Percentiles rank a stretch among this genome's conserved stretches.
phyloP scores from a whole-genome alignment of 805 yeast species.

The Monosporozyma siamensis region DNA sequence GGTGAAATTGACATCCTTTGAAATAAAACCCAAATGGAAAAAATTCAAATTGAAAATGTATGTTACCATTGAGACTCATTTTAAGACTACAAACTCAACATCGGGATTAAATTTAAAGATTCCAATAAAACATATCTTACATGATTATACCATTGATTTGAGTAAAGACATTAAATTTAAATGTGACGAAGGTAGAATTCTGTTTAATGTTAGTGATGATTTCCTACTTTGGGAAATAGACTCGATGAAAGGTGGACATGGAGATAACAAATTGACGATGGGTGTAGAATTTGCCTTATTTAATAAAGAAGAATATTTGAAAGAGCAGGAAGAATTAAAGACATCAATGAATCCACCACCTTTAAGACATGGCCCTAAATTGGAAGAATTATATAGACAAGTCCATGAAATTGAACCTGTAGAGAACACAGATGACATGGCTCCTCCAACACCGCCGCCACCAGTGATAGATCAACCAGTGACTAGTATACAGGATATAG shows the following conservation, averaged over 20 bases:
- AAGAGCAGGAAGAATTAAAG: conserved; percentile 19
- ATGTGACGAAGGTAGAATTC: conserved; percentile 61
- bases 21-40: conserved; percentile 19
- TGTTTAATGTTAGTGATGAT: conserved; percentile 60
- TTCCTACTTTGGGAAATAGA: conserved; percentile 66
- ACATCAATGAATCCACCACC: conserved; percentile 34
- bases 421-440: not conserved
- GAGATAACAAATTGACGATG: conserved; percentile 44
- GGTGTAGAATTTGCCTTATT: conserved; percentile 41
- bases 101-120: conserved; percentile 26
- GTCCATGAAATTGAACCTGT: conserved; percentile 15
- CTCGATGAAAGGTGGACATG: conserved; percentile 44
- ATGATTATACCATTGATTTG: conserved; percentile 36
- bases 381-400: conserved; percentile 28
- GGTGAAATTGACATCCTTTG: conserved; percentile 21
- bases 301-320: conserved; percentile 19
- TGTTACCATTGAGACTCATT: conserved; percentile 24
- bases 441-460: not conserved
- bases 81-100: conserved; percentile 29
- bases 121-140: conserved; percentile 26
- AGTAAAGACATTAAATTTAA: conserved; percentile 53
- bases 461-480: conserved; percentile 1
- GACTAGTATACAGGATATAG: not conserved
- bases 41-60: conserved; percentile 21
- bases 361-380: conserved; percentile 25